Percentiles rank a stretch among this genome's conserved stretches.
Conservation (phyloP, 768 basidiomycete species). For the Leucocoprinus sp. region DNA sequence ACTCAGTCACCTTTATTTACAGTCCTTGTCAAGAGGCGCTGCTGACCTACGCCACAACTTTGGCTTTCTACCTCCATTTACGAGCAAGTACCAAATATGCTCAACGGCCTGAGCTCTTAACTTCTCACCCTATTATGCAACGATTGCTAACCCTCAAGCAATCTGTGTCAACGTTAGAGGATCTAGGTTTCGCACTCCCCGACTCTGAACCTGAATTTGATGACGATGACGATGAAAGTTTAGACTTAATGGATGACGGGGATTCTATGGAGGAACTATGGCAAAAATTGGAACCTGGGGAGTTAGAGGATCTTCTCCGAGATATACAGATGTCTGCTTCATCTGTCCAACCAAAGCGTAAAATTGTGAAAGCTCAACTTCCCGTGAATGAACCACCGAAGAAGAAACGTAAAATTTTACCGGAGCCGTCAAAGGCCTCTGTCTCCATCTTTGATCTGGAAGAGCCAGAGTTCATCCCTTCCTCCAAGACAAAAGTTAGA, state of each 20-base stretch:
- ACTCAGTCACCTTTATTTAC: not conserved
- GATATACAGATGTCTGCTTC: conserved; percentile 33
- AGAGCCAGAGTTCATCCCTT: conserved; percentile 63
- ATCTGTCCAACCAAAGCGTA: conserved; percentile 16
- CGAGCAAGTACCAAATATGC: conserved; percentile 60
- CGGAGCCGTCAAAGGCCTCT: conserved; percentile 23
- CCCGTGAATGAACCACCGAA: conserved; percentile 31
- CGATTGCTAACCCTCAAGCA: conserved; percentile 81
- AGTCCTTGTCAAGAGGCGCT: conserved; percentile 59
- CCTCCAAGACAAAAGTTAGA: conserved; percentile 27
- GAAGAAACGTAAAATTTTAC: conserved; percentile 52
- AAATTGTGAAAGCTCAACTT: conserved; percentile 1
- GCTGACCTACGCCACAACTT: conserved; percentile 80
- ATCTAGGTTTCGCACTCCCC: conserved; percentile 61
- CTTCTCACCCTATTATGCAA: conserved; percentile 60
- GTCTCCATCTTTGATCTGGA: conserved; percentile 62
- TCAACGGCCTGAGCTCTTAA: conserved; percentile 52
- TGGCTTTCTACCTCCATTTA: conserved; percentile 92
- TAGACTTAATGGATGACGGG: conserved; percentile 15
- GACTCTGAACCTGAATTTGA: conserved; percentile 42
- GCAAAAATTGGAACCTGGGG: conserved; percentile 33
- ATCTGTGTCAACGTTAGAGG: conserved; percentile 72
- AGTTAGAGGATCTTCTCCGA: conserved; percentile 50
- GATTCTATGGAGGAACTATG: conserved; percentile 36
- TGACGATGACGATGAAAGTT: conserved; percentile 27